Evolutionary conservation across 805 yeast species (phyloP).

Genomic region (Phaffomyces antillensis): DNA sequence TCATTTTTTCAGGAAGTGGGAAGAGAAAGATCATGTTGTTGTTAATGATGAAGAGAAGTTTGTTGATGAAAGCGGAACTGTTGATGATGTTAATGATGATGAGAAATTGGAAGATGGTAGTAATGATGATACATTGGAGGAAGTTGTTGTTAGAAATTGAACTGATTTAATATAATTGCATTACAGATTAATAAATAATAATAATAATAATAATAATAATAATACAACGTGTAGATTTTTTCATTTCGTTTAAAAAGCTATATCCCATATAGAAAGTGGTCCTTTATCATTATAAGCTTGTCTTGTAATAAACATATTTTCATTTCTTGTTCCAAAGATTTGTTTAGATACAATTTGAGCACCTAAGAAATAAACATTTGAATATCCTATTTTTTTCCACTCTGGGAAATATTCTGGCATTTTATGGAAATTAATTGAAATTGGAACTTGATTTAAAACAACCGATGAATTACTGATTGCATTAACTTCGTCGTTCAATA

Average conservation of each 20-base stretch:
- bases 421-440: constrained; percentile 57
- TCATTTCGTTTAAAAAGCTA: constrained; percentile 22
- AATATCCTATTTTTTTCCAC: constrained; percentile 80
- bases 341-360: constrained; percentile 85
- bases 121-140: not conserved
- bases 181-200: not conserved
- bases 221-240: no score
- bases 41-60: constrained; percentile 2
- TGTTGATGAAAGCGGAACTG: constrained; percentile 13
- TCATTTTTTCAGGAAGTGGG: constrained; percentile 64
- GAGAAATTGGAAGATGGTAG: constrained; percentile 6
- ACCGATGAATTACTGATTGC: constrained; percentile 7
- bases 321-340: constrained; percentile 59
- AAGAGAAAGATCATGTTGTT: constrained; percentile 17
- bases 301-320: constrained; percentile 53
- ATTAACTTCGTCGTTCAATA: constrained; percentile 31
- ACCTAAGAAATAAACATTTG: constrained; percentile 74
- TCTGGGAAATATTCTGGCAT: constrained; percentile 91
- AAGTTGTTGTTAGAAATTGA: not conserved
- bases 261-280: constrained; percentile 77
- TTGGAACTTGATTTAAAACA: constrained; percentile 65
- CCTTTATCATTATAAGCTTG: constrained; percentile 74
- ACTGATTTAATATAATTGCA: not conserved
- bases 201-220: not conserved
- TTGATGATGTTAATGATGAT: not conserved